These are phyloP conservation scores for Zelopaecilomyces penicillatus DNA, from an alignment of 2,329 filamentous ascomycete genomes.

Conservation along the genomic window DNA sequence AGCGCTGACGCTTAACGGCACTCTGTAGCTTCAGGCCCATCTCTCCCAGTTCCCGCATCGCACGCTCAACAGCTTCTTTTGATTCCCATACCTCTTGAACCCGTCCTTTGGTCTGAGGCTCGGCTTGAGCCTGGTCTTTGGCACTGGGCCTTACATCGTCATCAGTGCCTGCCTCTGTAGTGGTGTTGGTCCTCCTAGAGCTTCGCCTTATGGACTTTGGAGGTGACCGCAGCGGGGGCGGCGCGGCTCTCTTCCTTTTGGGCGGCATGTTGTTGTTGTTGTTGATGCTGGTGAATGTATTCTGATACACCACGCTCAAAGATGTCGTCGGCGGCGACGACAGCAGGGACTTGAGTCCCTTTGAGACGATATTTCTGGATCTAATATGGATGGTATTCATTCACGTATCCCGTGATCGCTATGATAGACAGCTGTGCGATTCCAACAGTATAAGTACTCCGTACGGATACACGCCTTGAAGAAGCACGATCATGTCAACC, in stretches of 20 bases:
- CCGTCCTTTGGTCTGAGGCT: too few relatives aligned
- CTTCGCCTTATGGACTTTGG: conserved; percentile 18
- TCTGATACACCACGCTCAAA: too few relatives aligned
- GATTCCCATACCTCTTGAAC: not conserved
- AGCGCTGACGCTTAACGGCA: conserved; percentile 36
- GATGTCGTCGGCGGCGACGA: too few relatives aligned
- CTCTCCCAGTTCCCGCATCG: conserved; percentile 36
- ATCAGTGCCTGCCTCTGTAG: not conserved
- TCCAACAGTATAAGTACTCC: too few relatives aligned
- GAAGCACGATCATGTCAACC: too few relatives aligned
- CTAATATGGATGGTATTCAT: too few relatives aligned
- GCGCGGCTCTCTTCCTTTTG: conserved; percentile 29
- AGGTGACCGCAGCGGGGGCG: conserved; percentile 13
- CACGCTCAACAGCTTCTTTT: conserved; percentile 27
- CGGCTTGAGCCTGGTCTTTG: not conserved
- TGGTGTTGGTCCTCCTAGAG: conserved; percentile 15
- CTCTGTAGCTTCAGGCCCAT: conserved; percentile 41
- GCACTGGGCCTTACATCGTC: not conserved
- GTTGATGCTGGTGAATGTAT: too few relatives aligned
- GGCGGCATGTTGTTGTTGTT: conserved; percentile 21
- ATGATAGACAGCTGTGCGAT: too few relatives aligned
- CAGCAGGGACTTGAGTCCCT: too few relatives aligned
- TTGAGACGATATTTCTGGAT: too few relatives aligned
- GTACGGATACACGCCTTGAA: too few relatives aligned
- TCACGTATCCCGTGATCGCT: too few relatives aligned